Conservation (phyloP, 2,329 filamentous ascomycete genomes). For the Apiospora aurea region DNA sequence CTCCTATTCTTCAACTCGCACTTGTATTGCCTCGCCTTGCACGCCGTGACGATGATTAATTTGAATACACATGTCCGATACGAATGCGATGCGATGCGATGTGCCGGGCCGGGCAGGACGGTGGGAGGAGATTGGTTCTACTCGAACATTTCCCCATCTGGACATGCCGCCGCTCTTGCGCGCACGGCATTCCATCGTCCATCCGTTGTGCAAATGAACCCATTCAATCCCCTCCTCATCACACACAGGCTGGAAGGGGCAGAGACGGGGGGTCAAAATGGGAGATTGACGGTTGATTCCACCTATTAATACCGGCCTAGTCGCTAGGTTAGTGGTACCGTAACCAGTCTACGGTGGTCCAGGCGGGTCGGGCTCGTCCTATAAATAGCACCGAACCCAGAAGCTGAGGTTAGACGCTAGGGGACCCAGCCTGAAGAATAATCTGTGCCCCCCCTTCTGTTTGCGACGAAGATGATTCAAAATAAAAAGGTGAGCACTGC, state of each 20-base stretch:
- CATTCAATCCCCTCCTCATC: neutral
- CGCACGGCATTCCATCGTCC: neutral
- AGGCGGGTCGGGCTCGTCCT: slow-evolving; percentile 10
- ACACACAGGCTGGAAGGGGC: neutral
- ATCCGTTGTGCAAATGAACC: too few species aligned
- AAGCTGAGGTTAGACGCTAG: slow-evolving; percentile 10
- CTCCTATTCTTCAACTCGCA: neutral
- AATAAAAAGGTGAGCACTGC: neutral
- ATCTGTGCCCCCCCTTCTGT: neutral
- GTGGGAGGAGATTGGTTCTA: neutral
- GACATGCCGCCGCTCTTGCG: neutral
- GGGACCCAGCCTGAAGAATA: neutral
- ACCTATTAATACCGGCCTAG: neutral
- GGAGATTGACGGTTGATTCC: slow-evolving; percentile 11
- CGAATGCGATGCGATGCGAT: neutral
- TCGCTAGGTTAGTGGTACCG: neutral
- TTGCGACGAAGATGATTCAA: neutral
- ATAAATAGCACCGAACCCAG: slow-evolving; percentile 2
- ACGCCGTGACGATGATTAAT: neutral
- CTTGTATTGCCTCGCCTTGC: neutral
- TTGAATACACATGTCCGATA: neutral
- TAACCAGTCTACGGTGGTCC: neutral
- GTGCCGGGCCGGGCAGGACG: neutral
- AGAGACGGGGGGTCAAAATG: neutral
- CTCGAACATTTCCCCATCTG: neutral